phyloP scores from a whole-genome alignment of 306 rosid genomes.

The Acacia confusa region DNA sequence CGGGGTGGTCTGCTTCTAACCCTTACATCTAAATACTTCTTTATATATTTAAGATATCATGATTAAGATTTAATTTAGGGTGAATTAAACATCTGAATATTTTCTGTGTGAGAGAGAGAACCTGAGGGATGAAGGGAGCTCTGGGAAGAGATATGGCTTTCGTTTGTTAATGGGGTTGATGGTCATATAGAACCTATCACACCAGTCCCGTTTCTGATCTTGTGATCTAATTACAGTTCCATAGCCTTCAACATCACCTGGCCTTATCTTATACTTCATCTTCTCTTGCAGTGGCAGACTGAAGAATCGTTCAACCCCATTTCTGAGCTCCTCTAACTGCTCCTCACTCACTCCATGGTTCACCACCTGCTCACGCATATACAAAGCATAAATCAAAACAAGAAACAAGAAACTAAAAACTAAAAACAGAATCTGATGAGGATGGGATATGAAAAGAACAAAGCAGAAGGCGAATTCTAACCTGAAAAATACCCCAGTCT shows the following conservation, averaged over 20 bases:
- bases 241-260: constrained; percentile 67
- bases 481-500: constrained; percentile 78
- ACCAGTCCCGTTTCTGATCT: constrained; percentile 65
- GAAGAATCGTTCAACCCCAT: constrained; percentile 57
- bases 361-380: constrained; percentile 49
- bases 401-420: background rate
- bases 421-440: background rate
- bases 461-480: background rate
- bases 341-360: constrained; percentile 56
- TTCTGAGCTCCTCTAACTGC: constrained; percentile 39
- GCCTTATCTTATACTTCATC: constrained; percentile 44
- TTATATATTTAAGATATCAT: background rate
- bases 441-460: background rate
- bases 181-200: constrained; percentile 51
- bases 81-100: background rate
- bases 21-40: background rate
- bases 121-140: constrained; percentile 58
- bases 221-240: constrained; percentile 40
- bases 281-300: constrained; percentile 55
- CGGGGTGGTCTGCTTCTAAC: background rate
- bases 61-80: background rate
- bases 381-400: background rate
- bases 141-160: constrained; percentile 54
- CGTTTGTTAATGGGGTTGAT: constrained; percentile 49
- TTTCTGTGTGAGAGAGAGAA: background rate